Evolutionary conservation across 2,329 filamentous ascomycete genomes (phyloP).

Genomic region (Phyllosticta capitalensis): DNA sequence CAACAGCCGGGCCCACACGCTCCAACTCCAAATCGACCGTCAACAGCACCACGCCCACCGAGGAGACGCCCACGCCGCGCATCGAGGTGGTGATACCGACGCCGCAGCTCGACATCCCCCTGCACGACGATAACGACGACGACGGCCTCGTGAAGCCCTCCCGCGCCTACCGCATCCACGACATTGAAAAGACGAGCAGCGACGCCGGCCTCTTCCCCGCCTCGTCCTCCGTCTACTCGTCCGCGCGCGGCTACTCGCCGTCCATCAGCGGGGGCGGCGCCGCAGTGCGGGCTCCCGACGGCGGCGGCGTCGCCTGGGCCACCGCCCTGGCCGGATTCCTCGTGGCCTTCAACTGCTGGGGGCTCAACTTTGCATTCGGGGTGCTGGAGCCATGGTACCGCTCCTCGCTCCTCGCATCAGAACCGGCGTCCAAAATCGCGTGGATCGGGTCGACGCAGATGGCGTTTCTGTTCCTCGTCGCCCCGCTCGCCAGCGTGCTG

Average conservation of each 20-base stretch:
- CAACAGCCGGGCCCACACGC: not conserved
- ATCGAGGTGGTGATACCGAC: not conserved
- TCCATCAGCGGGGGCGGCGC: not conserved
- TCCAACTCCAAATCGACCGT: not conserved
- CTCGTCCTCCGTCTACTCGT: not conserved
- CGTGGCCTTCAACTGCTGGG: constrained; percentile 18
- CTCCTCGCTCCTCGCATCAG: constrained; percentile 12
- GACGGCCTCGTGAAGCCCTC: not conserved
- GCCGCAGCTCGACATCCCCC: not conserved
- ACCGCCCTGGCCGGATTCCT: not conserved
- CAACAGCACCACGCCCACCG: not conserved
- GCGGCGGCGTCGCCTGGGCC: not conserved
- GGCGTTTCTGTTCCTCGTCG: constrained; percentile 25
- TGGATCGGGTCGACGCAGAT: constrained; percentile 30
- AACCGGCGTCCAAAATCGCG: constrained; percentile 19
- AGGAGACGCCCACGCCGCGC: not conserved
- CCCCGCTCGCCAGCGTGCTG: constrained; percentile 21
- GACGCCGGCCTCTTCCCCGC: not conserved
- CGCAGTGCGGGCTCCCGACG: not conserved
- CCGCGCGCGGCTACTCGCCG: not conserved
- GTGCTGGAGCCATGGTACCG: constrained; percentile 27
- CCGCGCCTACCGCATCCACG: not conserved
- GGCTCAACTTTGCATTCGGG: constrained; percentile 22
- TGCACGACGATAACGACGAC: not conserved
- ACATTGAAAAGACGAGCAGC: not conserved